phyloP scores from a whole-genome alignment of 2,329 filamentous ascomycete genomes.

The Orbilia javanica region DNA sequence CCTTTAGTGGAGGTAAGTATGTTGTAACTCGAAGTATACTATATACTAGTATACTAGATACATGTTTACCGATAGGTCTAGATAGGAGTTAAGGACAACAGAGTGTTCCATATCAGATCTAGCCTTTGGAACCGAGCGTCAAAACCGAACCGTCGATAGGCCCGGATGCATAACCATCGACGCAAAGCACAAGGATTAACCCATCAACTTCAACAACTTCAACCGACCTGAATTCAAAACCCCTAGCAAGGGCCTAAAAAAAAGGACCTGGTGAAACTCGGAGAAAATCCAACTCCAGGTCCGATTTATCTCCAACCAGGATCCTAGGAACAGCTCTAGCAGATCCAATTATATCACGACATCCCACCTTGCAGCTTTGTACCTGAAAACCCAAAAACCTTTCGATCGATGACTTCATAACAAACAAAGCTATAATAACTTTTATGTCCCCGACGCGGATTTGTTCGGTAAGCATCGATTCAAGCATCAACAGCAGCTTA shows the following conservation, averaged over 20 bases:
- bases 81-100: conserved; percentile 1
- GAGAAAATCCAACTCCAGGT: conserved; percentile 2
- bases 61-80: not conserved
- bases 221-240: not conserved
- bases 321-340: not conserved
- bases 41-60: not conserved
- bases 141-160: conserved; percentile 22
- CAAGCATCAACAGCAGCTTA: not conserved
- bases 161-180: conserved; percentile 10
- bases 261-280: too few relatives aligned
- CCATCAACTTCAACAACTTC: not conserved
- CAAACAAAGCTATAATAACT: not conserved
- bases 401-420: conserved; percentile 28
- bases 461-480: conserved; percentile 11
- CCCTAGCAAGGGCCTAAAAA: not conserved
- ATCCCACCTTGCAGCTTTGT: too few relatives aligned
- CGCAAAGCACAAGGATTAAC: conserved; percentile 31
- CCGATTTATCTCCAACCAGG: not conserved
- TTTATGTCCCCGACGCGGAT: conserved; percentile 27
- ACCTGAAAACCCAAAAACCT: not conserved
- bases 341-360: conserved; percentile 2
- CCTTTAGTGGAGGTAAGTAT: not conserved
- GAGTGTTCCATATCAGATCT: conserved; percentile 11
- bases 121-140: not conserved
- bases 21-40: conserved; percentile 8